phyloP scores from a whole-genome alignment of 257 asterid species.

The Solanum gracilifrons region DNA sequence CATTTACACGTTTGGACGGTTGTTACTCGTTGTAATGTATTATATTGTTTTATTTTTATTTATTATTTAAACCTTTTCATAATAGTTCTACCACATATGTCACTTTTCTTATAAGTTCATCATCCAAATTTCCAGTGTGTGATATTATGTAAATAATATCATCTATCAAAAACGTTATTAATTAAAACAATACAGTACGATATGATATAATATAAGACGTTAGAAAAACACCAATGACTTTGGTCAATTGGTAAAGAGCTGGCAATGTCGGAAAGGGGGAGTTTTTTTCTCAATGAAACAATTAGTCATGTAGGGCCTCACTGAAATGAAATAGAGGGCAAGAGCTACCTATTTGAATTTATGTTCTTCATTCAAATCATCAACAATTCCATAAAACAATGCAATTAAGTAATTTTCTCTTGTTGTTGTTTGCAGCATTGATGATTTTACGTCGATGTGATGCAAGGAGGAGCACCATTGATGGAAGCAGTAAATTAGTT shows the following conservation, averaged over 20 bases:
- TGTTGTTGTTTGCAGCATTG: background rate
- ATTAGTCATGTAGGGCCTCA: background rate
- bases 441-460: background rate
- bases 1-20: no score
- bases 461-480: constrained; percentile 29
- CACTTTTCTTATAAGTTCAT: no score
- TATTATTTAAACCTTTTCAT: no score
- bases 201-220: no score
- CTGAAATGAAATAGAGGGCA: background rate
- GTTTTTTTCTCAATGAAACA: background rate
- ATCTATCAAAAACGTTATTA: no score
- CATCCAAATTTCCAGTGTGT: no score
- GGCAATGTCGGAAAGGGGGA: background rate
- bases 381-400: background rate
- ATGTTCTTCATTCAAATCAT: background rate
- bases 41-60: no score
- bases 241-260: background rate
- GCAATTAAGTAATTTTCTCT: background rate
- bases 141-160: no score
- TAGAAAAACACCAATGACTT: background rate
- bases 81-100: no score
- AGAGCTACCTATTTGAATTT: background rate
- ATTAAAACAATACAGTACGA: no score
- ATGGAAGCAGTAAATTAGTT: background rate
- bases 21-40: no score